These are phyloP conservation scores for Metschnikowia kunwiensis DNA, from an alignment of 805 yeast species.

Conservation along the genomic window DNA sequence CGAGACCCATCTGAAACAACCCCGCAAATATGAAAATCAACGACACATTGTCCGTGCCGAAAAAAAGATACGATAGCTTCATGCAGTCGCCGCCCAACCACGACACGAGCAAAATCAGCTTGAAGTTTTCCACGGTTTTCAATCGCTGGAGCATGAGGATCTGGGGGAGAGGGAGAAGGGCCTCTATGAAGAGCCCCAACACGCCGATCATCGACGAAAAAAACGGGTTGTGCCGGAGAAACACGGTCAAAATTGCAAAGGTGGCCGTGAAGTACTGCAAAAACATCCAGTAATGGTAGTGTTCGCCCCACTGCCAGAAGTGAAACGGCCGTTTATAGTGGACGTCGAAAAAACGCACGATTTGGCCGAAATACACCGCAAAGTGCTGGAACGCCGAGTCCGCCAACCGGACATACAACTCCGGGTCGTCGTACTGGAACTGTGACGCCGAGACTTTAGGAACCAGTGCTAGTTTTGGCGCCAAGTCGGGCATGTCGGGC, in stretches of 20 bases:
- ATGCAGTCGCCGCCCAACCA: conserved; percentile 90
- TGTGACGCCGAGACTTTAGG: conserved; percentile 11
- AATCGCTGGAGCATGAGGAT: conserved; percentile 64
- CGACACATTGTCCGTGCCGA: conserved; percentile 71
- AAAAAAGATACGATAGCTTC: conserved; percentile 70
- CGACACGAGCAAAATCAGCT: conserved; percentile 66
- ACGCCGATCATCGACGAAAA: conserved; percentile 57
- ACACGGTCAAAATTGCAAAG: conserved; percentile 40
- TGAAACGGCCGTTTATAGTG: conserved; percentile 58
- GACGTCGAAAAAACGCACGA: conserved; percentile 66
- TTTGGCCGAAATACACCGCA: conserved; percentile 21
- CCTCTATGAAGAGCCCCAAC: conserved; percentile 67
- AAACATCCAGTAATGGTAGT: conserved; percentile 52
- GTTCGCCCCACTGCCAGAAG: conserved; percentile 87
- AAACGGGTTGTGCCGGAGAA: conserved; percentile 31
- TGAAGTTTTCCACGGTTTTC: conserved; percentile 74
- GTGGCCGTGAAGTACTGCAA: conserved; percentile 43
- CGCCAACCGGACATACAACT: conserved; percentile 8
- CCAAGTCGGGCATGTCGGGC: conserved; percentile 28
- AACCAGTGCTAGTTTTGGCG: conserved; percentile 23
- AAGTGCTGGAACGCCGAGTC: conserved; percentile 12
- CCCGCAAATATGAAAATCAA: conserved; percentile 66
- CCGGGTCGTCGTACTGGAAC: conserved; percentile 11
- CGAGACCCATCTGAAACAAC: conserved; percentile 72
- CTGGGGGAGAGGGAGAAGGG: conserved; percentile 73